A percentile compares a stretch with the other conserved stretches of the same genome.
Conservation (phyloP, 495 filamentous ascomycete genomes). For the Penicillium tannophilum region DNA sequence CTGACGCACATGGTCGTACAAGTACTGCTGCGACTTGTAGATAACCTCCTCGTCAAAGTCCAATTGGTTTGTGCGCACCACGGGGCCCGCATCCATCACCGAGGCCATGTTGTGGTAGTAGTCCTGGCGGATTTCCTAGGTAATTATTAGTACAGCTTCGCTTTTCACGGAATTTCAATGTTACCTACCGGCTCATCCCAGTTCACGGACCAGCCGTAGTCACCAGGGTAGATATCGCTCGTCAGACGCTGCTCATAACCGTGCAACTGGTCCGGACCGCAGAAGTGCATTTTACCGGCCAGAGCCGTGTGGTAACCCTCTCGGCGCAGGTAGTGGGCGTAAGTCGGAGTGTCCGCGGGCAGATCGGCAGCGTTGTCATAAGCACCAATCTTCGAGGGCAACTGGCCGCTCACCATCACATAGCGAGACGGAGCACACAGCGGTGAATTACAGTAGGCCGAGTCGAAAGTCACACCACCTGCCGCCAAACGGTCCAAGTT, state of each 20-base stretch:
- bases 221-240: slow-evolving; percentile 89
- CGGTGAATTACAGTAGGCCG: slow-evolving; percentile 86
- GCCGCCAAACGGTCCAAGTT: slow-evolving; percentile 79
- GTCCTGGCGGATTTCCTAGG: slow-evolving; percentile 70
- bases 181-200: slow-evolving; percentile 74
- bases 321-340: slow-evolving; percentile 83
- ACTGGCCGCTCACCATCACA: slow-evolving; percentile 84
- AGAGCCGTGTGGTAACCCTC: slow-evolving; percentile 86
- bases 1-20: slow-evolving; percentile 80
- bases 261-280: slow-evolving; percentile 83
- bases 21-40: slow-evolving; percentile 78
- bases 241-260: slow-evolving; percentile 87
- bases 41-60: slow-evolving; percentile 94
- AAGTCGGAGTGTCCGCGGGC: slow-evolving; percentile 75
- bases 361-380: slow-evolving; percentile 85
- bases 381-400: slow-evolving; percentile 82
- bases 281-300: slow-evolving; percentile 95
- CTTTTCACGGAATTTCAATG: not conserved
- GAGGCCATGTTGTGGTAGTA: slow-evolving; percentile 94
- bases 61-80: slow-evolving; percentile 87
- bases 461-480: slow-evolving; percentile 80
- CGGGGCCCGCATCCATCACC: slow-evolving; percentile 80
- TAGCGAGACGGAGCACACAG: slow-evolving; percentile 87
- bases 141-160: not conserved
- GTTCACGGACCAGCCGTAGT: slow-evolving; percentile 87